Evolutionary conservation across 352 stramenopile species (phyloP), one percentile per base, ranked within the genome.

Genomic region (Globisporangium apiculatum): DNA sequence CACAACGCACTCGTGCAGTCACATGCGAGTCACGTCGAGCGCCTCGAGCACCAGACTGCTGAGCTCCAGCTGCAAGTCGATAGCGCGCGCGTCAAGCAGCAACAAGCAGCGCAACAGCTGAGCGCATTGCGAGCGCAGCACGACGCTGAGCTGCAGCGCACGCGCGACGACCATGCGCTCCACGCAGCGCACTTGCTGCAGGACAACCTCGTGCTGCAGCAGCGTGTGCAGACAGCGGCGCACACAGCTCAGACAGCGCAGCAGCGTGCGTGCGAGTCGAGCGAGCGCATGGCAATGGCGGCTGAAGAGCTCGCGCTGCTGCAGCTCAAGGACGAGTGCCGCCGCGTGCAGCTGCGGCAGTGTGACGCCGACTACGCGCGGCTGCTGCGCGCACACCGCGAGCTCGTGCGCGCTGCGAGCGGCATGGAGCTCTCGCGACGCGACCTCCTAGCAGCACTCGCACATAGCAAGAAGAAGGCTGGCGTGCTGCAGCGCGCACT

Each of bases 181-280:
- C 67, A 81, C 42, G 65, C 54, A 2, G 47, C 57, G 9, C 68
- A 79, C 24, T 60, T 81, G 53, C 15, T 81, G n/a, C 65, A 76
- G 38, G 40, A 11, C 2, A 71, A 60, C 36, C 65, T 74, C 8
- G 43, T 40, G 31, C 18, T 83, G 15, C 55, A 75, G 14, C 48
- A 68, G 5, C 55, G 70, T 1, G n/a, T 69, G n/a, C 52, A 68
- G 6, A 17, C 24, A 3, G 47, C 59, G 5, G 35, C 51, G 24
- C 31, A 7, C 5, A 38, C 31, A 12, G 45, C 35, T 2, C n/a
- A 40, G 1, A 51, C 41, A 11, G 14, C 46, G 18, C 15, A 67
- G 3, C 51, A 71, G 4, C 50, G 50, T 5, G 18, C 35, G 0
- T 14, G 51, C 40, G 60, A 67, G 55, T 7, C 52, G 8, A 42